These are phyloP conservation scores for Hura crepitans DNA, from an alignment of 441 rosid species.

Conservation along the genomic window DNA sequence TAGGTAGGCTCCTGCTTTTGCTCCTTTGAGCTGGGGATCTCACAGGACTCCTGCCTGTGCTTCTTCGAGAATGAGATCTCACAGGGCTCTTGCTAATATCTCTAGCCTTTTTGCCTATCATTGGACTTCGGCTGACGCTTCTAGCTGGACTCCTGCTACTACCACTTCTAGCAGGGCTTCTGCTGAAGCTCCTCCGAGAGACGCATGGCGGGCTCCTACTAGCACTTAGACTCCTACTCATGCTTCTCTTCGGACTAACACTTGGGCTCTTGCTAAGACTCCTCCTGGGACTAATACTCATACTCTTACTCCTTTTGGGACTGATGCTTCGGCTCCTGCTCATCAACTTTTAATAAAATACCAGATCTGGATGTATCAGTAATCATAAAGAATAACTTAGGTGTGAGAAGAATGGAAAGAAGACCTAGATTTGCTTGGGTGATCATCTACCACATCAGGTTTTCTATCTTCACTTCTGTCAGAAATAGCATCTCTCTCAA, in stretches of 20 bases:
- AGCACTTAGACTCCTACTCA: constrained; percentile 50
- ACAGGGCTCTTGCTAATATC: constrained; percentile 39
- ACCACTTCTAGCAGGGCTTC: constrained; percentile 55
- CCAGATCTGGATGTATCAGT: constrained; percentile 39
- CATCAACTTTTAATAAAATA: constrained; percentile 49
- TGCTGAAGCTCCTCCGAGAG: constrained; percentile 46
- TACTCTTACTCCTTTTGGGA: constrained; percentile 83
- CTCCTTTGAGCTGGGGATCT: too few species aligned
- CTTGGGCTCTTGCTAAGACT: constrained; percentile 63
- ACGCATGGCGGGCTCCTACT: constrained; percentile 57
- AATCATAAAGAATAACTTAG: constrained; percentile 43
- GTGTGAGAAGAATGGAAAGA: constrained; percentile 40
- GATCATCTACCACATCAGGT: constrained; percentile 80
- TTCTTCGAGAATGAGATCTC: constrained; percentile 33
- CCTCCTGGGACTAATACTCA: constrained; percentile 69
- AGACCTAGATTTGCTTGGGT: constrained; percentile 84
- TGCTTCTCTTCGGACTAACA: constrained; percentile 44
- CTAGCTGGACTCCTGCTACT: constrained; percentile 50
- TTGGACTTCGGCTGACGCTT: constrained; percentile 56
- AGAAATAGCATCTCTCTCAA: constrained; percentile 39
- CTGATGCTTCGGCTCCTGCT: constrained; percentile 90
- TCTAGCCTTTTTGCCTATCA: constrained; percentile 37
- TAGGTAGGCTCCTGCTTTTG: too few species aligned
- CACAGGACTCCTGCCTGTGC: too few species aligned
- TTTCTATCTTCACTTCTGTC: constrained; percentile 61